These are phyloP conservation scores for Omphalotus guepiniiformis DNA, from an alignment of 768 basidiomycete genomes.

Conservation along the genomic window DNA sequence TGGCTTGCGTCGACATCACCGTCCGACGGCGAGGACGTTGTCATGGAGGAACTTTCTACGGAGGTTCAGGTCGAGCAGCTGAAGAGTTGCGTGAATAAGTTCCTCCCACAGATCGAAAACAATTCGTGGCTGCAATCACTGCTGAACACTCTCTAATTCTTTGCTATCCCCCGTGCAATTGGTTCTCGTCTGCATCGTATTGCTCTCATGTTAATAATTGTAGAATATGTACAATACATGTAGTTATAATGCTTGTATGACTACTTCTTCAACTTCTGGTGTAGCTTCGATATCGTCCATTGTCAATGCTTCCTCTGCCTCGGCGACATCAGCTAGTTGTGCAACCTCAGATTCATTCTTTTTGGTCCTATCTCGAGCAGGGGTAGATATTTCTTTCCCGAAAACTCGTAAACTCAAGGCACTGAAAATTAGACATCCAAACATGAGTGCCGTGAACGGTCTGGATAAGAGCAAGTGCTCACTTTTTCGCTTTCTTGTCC, in stretches of 20 bases:
- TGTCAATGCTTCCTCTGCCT: not conserved
- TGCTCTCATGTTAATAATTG: no score
- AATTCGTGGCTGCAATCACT: slow-evolving; percentile 77
- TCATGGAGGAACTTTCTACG: slow-evolving; percentile 32
- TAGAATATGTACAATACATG: no score
- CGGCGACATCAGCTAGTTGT: not conserved
- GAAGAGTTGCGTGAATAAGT: slow-evolving; percentile 58
- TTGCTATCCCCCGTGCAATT: no score
- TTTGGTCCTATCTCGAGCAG: slow-evolving; percentile 21
- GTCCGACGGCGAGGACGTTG: slow-evolving; percentile 46
- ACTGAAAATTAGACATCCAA: slow-evolving; percentile 34
- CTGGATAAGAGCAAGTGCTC: slow-evolving; percentile 10
- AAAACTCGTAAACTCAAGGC: slow-evolving; percentile 86
- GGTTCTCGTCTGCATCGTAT: no score
- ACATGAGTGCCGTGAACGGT: not conserved
- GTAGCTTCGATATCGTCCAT: not conserved
- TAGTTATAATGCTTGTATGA: slow-evolving; percentile 8
- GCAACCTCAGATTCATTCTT: slow-evolving; percentile 4
- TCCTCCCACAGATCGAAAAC: slow-evolving; percentile 63
- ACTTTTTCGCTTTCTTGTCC: slow-evolving; percentile 97
- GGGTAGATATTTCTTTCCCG: slow-evolving; percentile 69
- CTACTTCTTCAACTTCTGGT: not conserved
- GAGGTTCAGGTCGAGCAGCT: slow-evolving; percentile 50
- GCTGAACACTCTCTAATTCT: slow-evolving; percentile 36
- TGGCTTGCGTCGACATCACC: slow-evolving; percentile 47